Evolutionary conservation across 306 rosid species (phyloP).

Genomic region (Castanea sativa): DNA sequence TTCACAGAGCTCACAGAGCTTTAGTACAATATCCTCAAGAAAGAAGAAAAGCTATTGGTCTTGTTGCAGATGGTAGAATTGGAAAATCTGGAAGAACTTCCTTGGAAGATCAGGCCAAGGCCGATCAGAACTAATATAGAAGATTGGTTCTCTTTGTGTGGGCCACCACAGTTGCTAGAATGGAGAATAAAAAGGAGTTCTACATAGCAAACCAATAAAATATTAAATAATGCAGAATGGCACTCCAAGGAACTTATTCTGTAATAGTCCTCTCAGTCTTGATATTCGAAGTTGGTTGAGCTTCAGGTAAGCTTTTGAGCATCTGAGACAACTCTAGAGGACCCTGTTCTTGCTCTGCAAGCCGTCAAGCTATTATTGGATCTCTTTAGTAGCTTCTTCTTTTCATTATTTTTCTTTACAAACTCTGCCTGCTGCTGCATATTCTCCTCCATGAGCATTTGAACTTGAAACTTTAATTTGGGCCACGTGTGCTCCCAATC

Average conservation of each 20-base stretch:
- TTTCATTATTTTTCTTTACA: too few species aligned
- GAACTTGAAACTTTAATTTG: too few species aligned
- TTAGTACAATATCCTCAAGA: not conserved
- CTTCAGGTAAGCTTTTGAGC: slow-evolving; percentile 34
- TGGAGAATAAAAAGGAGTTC: not conserved
- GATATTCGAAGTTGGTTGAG: slow-evolving; percentile 27
- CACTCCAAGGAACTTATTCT: slow-evolving; percentile 34
- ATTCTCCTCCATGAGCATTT: too few species aligned
- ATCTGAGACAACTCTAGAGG: slow-evolving; percentile 35
- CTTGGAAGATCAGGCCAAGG: slow-evolving; percentile 1
- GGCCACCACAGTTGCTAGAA: slow-evolving; percentile 12
- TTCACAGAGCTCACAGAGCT: not conserved
- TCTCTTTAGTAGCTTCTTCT: slow-evolving; percentile 45
- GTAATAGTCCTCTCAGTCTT: slow-evolving; percentile 21
- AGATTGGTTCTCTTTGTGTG: slow-evolving; percentile 3
- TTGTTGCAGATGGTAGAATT: slow-evolving; percentile 4
- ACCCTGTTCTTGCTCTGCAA: slow-evolving; percentile 41
- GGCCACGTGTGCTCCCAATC: too few species aligned
- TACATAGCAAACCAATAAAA: not conserved
- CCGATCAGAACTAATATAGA: not conserved
- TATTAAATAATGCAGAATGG: slow-evolving; percentile 33
- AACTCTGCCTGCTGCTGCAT: too few species aligned
- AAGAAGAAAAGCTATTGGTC: not conserved
- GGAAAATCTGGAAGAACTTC: slow-evolving; percentile 2
- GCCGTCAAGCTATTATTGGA: slow-evolving; percentile 40